Evolutionary conservation across 352 stramenopile genomes (phyloP), one percentile per base, ranked within the genome.

Genomic region (Globisporangium camurandrum): DNA sequence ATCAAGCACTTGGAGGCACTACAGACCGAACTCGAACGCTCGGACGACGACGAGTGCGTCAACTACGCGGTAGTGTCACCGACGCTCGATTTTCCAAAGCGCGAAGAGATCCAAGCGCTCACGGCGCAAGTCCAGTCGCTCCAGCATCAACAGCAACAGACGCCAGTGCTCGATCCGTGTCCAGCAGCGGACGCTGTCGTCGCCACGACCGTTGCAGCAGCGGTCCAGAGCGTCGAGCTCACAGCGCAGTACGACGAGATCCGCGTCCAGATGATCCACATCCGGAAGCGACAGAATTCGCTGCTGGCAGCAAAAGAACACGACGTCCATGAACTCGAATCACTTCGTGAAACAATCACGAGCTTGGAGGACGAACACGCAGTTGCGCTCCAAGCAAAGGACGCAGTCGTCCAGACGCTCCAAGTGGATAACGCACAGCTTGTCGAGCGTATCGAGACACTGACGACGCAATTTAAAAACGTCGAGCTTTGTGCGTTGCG

Each of bases 61-160:
- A 70, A 60, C 22, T 76, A 61, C 41, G 67, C 67, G 37, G 78
- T 66, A 46, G 67, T 81, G 19, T 67, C 67, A 39, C 64, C 62
- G 28, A 54, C 74, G 43, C 28, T 81, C 10, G 70, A 78, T 49
- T 74, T 59, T 41, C 52, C 66, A 19, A 78, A 78, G 39, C 75
- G 51, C 47, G 68, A 66, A 0, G 67, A 78, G 45, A 71, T 81
- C 48, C 56, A 59, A 28, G 52, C 52, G 4, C 17, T 59, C 6
- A 45, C 52, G 1, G 28, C 33, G 11, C 52, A 59, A 33, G 52
- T 59, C 17, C 31, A 59, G 24, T 59, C 52, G 28, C 23, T 59
- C 1, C 41, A 36, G 16, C 46, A 44, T n/a, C n/a, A n/a, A n/a
- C n/a, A n/a, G n/a, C n/a, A n/a, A n/a, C n/a, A n/a, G n/a, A n/a